Base-by-base conservation (phyloP, 768 basidiomycete species). In the Suillus alpinus region DNA sequence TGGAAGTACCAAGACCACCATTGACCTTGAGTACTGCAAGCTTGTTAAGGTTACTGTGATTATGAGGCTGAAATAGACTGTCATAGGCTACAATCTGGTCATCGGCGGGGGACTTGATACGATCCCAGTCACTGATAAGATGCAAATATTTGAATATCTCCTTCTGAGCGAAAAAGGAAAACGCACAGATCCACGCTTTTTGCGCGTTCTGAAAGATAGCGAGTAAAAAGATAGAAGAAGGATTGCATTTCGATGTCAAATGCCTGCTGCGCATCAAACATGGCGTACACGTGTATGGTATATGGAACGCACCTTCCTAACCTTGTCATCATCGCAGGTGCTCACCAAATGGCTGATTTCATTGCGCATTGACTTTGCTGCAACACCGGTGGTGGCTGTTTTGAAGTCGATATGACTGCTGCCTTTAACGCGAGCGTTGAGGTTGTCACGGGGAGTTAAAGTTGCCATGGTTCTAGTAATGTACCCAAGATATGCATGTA, bases 331-430 rank as follows among this genome's bases (percentile, higher is more conserved):
- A 64, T 86, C 81, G 71, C 96, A 91, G 63, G 88, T 89, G 72
- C 83, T 80, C 70, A 98, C 94, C 83, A 99, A 91, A 71, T 86
- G 86, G 75, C 90, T 90, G 78, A 99, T 89, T 81, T 98, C 97
- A 74, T 98, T 97, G 81, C 94, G 88, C 96, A 98, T 98, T 59
- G 94, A 83, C 81, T 97, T 98, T 66, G 92, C 91, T 31, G 92
- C 90, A 65, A 95, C 89, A 66, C 93, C 94, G 58, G 94, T 95
- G 57, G 86, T 95, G 65, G 96, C 96, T n/a, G 94, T 95, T 82
- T 95, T 95, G 86, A 96, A 96, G 78, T 98, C 91, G 80, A 92
- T 88, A 74, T 92, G 89, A 67, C 84, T 86, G 58, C 86, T 85
- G 66, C 91, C 91, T 61, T 91, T 86, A 58, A 83, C 84, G 63